Base-by-base conservation (phyloP, 2,329 filamentous ascomycete genomes). In the Fusarium xylarioides region DNA sequence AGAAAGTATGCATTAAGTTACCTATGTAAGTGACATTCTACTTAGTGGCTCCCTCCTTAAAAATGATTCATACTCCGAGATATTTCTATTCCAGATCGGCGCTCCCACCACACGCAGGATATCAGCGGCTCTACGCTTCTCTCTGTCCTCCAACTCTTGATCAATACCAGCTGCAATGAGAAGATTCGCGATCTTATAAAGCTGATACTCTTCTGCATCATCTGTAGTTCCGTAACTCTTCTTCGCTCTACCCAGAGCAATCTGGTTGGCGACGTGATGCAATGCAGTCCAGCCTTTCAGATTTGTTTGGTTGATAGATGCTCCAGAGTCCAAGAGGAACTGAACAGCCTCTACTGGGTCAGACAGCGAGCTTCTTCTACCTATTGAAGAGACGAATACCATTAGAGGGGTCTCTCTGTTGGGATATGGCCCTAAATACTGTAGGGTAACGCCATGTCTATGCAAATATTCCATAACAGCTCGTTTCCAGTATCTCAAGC, bases 251-350 rank as follows among this genome's bases (percentile, higher is more conserved):
- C 49, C 43, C 3, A 68, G 14, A 11, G 56, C 50, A 30, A 69
- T 64, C 14, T 53, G 43, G n/a, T 64, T 69, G 16, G 66, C 66
- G 3, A 64, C 21, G 11, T 69, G 58, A 30, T 69, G 66, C 12
- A 69, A 34, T 38, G 65, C 66, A 11, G 26, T 64, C 64, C 65
- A 64, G 3, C 65, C 65, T 23, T 40, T 37, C 4, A 32, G 28
- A 28, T 69, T 65, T 4, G 50, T 58, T 28, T 57, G 57, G 18
- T 69, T 69, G 10, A 69, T 21, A 5, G 42, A 56, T 5, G 58
- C 44, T 6, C 65, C 50, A 26, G 57, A 69, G 21, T 52, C 44
- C 16, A 69, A n/a, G 4, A 69, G 46, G n/a, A 56, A 44, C 23
- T 69, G 28, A 16, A 69, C 26, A 14, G 28, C 21, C 2, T 53